A percentile compares a stretch with the other conserved stretches of the same genome.
Evolutionary conservation across 2,329 filamentous ascomycete genomes (phyloP).

Genomic region (Fusarium nodosum): DNA sequence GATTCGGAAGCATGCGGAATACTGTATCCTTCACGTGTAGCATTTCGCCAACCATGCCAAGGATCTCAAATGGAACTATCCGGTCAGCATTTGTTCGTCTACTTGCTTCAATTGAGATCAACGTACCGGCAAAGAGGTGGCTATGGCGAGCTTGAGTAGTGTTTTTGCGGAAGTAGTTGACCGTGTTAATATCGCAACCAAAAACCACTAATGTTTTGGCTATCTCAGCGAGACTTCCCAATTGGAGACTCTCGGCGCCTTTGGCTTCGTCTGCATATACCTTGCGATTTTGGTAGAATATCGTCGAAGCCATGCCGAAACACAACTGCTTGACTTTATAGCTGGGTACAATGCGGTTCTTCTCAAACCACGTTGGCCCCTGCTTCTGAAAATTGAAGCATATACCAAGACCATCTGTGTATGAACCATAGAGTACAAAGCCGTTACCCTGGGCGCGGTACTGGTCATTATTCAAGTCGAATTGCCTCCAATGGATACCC

Average conservation of each 20-base stretch:
- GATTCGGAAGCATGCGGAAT: conserved; percentile 60
- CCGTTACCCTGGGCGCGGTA: conserved; percentile 57
- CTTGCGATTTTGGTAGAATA: conserved; percentile 51
- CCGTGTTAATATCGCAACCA: conserved; percentile 56
- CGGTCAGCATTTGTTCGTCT: accelerated
- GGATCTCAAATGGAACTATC: conserved; percentile 47
- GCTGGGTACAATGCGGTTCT: conserved; percentile 55
- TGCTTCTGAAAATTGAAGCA: conserved; percentile 58
- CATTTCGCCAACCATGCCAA: conserved; percentile 58
- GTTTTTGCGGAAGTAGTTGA: conserved; percentile 50
- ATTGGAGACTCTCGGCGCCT: conserved; percentile 46
- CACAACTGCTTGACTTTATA: conserved; percentile 56
- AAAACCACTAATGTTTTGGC: conserved; percentile 56
- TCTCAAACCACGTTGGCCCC: conserved; percentile 54
- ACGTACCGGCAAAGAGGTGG: conserved; percentile 40
- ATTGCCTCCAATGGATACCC: conserved; percentile 59
- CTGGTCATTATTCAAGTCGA: conserved; percentile 55
- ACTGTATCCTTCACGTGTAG: conserved; percentile 55
- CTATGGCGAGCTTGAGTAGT: conserved; percentile 34
- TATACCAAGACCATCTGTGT: conserved; percentile 55
- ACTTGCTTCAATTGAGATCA: accelerated
- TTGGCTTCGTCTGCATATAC: conserved; percentile 44
- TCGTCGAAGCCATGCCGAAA: conserved; percentile 58
- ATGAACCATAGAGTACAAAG: conserved; percentile 52
- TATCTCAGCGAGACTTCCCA: conserved; percentile 55